Evolutionary conservation across 2,329 filamentous ascomycete species (phyloP).

Genomic region (Ophiosphaerella korrae): DNA sequence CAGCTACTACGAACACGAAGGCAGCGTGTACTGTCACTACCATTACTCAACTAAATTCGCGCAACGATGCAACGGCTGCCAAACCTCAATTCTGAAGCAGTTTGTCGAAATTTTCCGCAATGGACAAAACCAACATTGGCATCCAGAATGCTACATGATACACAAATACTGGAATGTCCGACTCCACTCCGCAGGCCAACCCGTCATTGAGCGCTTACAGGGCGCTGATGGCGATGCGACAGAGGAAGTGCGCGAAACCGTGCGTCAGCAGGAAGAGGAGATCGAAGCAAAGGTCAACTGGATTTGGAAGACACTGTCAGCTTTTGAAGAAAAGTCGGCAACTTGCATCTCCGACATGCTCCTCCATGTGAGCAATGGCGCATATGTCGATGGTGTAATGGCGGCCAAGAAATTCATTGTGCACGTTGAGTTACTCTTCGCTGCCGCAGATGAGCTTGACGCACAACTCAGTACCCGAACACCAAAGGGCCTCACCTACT

Average conservation of each 20-base stretch:
- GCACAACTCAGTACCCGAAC: constrained; percentile 69
- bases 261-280: constrained; percentile 84
- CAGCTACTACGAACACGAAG: constrained; percentile 98
- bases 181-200: constrained; percentile 58
- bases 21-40: constrained; percentile 96
- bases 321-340: constrained; percentile 95
- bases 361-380: constrained; percentile 95
- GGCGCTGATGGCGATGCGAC: constrained; percentile 60
- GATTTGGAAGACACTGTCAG: constrained; percentile 97
- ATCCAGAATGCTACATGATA: constrained; percentile 99
- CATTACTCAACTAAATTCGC: constrained; percentile 98
- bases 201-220: constrained; percentile 42
- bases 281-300: constrained; percentile 98
- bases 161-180: constrained; percentile 99
- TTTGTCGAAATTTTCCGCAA: constrained; percentile 99
- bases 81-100: constrained; percentile 96
- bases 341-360: constrained; percentile 99
- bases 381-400: constrained; percentile 91
- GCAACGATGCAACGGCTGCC: constrained; percentile 93
- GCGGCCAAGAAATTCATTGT: constrained; percentile 95
- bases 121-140: constrained; percentile 98
- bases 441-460: constrained; percentile 84
- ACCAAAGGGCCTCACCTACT: constrained; percentile 86
- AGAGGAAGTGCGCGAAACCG: constrained; percentile 71
- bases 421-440: constrained; percentile 92